Evolutionary conservation across 2,329 filamentous ascomycete species (phyloP).

Genomic region (Graphium sp.): DNA sequence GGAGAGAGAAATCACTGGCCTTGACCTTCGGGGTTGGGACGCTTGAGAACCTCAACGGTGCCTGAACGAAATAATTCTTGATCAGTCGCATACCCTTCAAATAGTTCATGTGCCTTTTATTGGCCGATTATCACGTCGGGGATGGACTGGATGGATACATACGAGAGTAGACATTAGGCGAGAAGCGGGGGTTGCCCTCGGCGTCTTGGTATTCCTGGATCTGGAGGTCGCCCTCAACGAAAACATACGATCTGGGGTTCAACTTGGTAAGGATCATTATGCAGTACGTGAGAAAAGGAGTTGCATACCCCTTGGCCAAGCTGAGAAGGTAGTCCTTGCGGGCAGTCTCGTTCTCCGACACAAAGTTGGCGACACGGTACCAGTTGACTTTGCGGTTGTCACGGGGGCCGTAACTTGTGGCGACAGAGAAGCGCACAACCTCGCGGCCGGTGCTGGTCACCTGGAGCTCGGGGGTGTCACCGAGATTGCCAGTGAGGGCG

Average conservation of each 20-base stretch:
- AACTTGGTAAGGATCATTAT: conserved; percentile 6
- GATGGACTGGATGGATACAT: no score
- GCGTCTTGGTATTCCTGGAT: conserved; percentile 50
- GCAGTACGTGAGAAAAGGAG: neutral
- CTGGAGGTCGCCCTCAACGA: conserved; percentile 66
- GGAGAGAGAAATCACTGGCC: no score
- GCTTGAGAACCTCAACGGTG: conserved; percentile 26
- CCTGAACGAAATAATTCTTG: conserved; percentile 27
- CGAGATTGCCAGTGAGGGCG: conserved; percentile 75
- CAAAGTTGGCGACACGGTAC: conserved; percentile 67
- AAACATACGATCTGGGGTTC: conserved; percentile 51
- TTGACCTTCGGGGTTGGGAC: conserved; percentile 15
- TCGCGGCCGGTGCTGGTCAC: conserved; percentile 56
- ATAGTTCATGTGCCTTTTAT: conserved; percentile 1
- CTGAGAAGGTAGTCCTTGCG: conserved; percentile 55
- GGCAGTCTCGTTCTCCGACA: conserved; percentile 49
- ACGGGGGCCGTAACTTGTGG: conserved; percentile 44
- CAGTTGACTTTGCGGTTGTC: conserved; percentile 69
- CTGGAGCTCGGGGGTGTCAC: conserved; percentile 58
- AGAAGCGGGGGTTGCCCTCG: conserved; percentile 49
- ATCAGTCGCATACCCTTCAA: neutral
- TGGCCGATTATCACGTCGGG: no score
- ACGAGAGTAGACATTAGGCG: no score
- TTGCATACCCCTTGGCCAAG: conserved; percentile 70
- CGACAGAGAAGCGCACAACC: conserved; percentile 62